Evolutionary conservation across 2,329 filamentous ascomycete species (phyloP).

Genomic region (Pseudogymnoascus sp.): DNA sequence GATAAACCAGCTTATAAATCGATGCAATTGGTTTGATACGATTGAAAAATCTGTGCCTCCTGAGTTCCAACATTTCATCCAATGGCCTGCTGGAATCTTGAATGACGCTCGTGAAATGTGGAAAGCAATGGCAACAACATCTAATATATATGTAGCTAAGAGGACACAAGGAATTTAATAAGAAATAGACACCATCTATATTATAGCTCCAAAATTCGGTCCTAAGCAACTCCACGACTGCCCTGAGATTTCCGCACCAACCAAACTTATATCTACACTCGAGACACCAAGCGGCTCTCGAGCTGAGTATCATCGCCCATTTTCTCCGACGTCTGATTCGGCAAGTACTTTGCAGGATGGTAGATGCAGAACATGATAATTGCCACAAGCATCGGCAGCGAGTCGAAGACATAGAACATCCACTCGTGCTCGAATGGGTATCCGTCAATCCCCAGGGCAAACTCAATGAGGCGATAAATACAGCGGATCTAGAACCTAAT

Average conservation of each 20-base stretch:
- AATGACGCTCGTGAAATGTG: background rate
- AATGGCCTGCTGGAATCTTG: constrained; percentile 15
- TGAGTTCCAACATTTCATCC: constrained; percentile 9
- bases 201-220: background rate
- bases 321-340: constrained; percentile 12
- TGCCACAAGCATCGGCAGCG: constrained; percentile 38
- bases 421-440: constrained; percentile 44
- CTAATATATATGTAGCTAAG: background rate
- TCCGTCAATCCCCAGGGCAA: constrained; percentile 40
- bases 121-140: background rate
- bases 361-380: constrained; percentile 41
- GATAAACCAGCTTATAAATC: constrained; percentile 9
- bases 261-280: background rate
- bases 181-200: constrained; percentile 1
- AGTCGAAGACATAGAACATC: constrained; percentile 45
- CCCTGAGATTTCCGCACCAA: background rate
- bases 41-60: constrained; percentile 5
- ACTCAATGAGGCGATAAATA: constrained; percentile 46
- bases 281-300: background rate
- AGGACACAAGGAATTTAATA: background rate
- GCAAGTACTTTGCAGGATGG: constrained; percentile 36
- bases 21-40: constrained; percentile 12
- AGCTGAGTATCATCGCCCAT: background rate
- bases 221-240: background rate
- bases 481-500: constrained; percentile 35